Conservation (phyloP, 2,329 filamentous ascomycete species). For the Diaporthe batatas region DNA sequence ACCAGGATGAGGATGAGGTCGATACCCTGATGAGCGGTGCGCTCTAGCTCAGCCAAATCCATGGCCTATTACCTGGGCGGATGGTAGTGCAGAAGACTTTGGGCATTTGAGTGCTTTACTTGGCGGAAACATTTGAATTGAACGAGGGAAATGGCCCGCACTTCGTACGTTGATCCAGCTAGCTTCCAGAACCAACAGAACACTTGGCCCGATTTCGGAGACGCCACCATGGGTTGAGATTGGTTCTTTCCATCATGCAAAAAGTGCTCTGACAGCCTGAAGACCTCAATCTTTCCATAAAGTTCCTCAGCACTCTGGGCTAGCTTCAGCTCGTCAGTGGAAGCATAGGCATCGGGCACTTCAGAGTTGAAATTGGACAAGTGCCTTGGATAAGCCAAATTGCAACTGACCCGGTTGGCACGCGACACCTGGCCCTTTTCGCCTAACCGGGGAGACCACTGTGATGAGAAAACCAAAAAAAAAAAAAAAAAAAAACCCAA, state of each 20-base stretch:
- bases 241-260: not conserved
- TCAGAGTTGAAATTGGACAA: too few relatives aligned
- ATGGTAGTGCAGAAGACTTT: not conserved
- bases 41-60: not conserved
- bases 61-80: too few relatives aligned
- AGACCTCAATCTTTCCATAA: not conserved
- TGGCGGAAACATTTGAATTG: too few relatives aligned
- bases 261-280: not conserved
- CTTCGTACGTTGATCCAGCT: not conserved
- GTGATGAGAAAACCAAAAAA: too few relatives aligned
- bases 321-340: not conserved
- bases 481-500: too few relatives aligned
- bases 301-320: too few relatives aligned
- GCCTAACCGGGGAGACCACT: not conserved
- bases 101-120: not conserved
- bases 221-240: not conserved
- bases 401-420: not conserved
- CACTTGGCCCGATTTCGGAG: not conserved
- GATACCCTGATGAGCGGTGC: slow-evolving; percentile 20
- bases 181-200: not conserved
- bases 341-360: not conserved
- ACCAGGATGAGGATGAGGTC: not conserved
- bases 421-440: not conserved
- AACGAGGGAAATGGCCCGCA: not conserved
- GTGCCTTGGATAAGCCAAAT: not conserved